Percentiles rank a stretch among this genome's conserved stretches.
phyloP scores from a whole-genome alignment of 164 flowering plant genomes.

The Cinnamomum micranthum region DNA sequence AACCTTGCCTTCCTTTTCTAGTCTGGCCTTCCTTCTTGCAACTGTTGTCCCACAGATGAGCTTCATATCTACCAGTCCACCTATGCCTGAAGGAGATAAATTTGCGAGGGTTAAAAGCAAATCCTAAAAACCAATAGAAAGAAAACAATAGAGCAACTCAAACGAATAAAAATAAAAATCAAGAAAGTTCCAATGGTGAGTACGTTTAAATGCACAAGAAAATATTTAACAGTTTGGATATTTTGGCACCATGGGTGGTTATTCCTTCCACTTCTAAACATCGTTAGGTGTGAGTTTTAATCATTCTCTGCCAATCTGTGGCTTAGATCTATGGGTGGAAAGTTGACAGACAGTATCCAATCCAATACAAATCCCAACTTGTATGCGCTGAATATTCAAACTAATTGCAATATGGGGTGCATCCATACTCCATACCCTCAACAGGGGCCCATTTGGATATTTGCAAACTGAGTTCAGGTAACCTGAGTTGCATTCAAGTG shows the following conservation, averaged over 20 bases:
- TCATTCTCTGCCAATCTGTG: background rate
- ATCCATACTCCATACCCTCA: background rate
- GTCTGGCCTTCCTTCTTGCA: conserved; percentile 94
- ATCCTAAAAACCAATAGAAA: background rate
- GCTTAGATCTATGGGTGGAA: background rate
- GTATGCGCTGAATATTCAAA: no score
- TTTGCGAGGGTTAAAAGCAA: background rate
- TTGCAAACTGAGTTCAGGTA: no score
- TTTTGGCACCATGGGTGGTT: background rate
- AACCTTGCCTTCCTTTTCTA: conserved; percentile 96
- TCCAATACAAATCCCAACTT: background rate
- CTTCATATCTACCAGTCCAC: conserved; percentile 95
- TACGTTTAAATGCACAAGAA: background rate
- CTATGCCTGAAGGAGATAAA: conserved; percentile 55
- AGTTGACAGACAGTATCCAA: background rate
- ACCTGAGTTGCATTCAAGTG: no score
- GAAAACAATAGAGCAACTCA: background rate
- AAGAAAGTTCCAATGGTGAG: background rate
- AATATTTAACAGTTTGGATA: background rate
- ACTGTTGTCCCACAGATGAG: conserved; percentile 93
- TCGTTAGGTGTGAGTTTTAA: background rate
- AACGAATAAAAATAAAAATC: background rate
- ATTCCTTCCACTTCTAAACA: background rate
- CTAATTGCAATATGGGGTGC: background rate
- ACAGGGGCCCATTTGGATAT: no score